A percentile compares a stretch with the other conserved stretches of the same genome.
Evolutionary conservation across 306 rosid species (phyloP).

Genomic region (Dalbergia cultrata): DNA sequence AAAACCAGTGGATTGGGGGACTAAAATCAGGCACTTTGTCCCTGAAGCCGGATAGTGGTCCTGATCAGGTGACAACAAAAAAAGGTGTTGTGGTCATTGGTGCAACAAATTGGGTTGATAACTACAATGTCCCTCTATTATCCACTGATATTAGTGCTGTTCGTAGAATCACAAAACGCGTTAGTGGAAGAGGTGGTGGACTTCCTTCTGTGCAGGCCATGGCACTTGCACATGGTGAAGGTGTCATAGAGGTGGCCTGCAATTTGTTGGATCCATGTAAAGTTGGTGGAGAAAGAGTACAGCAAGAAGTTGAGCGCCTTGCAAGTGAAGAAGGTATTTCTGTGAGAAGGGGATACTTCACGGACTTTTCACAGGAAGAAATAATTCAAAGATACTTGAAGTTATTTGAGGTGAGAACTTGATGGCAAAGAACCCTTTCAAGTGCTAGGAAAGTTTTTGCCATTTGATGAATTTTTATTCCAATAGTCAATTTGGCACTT

Average conservation of each 20-base stretch:
- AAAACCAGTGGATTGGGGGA: slow-evolving; percentile 75
- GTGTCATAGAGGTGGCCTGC: slow-evolving; percentile 53
- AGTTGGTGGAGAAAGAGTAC: slow-evolving; percentile 54
- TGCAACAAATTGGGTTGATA: slow-evolving; percentile 65
- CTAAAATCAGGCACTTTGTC: slow-evolving; percentile 55
- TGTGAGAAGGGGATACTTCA: slow-evolving; percentile 82
- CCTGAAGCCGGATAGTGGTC: slow-evolving; percentile 79
- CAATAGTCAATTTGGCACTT: slow-evolving; percentile 9
- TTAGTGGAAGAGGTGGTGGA: slow-evolving; percentile 59
- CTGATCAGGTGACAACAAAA: slow-evolving; percentile 56
- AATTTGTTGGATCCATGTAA: slow-evolving; percentile 68
- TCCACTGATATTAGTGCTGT: slow-evolving; percentile 61
- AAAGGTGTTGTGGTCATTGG: slow-evolving; percentile 74
- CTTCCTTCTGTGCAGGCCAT: slow-evolving; percentile 87
- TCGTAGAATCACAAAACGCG: slow-evolving; percentile 54
- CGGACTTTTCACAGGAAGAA: slow-evolving; percentile 76
- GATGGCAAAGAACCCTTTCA: slow-evolving; percentile 5
- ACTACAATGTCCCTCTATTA: slow-evolving; percentile 77
- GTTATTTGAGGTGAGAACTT: slow-evolving; percentile 36
- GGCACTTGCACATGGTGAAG: slow-evolving; percentile 65
- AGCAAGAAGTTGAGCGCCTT: slow-evolving; percentile 64
- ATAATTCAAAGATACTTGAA: slow-evolving; percentile 65
- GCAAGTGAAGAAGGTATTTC: slow-evolving; percentile 71
- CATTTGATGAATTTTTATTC: slow-evolving; percentile 31
- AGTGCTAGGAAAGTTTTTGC: not conserved